Evolutionary conservation across 805 yeast species (phyloP).

Genomic region (Myxozyma vanderwaltii): DNA sequence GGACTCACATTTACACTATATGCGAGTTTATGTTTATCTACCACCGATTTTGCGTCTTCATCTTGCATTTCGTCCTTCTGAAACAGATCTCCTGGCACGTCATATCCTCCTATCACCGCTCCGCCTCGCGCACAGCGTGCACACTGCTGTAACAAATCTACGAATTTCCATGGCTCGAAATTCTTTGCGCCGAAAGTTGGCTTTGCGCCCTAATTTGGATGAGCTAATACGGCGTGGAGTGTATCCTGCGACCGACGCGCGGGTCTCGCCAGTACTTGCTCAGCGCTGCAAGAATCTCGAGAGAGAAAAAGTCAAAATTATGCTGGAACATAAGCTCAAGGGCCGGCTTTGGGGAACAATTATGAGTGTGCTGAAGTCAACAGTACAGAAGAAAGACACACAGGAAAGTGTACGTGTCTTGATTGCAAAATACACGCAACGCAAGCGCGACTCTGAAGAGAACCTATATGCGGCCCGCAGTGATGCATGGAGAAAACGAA

Average conservation of each 20-base stretch:
- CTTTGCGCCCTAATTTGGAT: constrained; percentile 34
- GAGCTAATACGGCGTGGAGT: constrained; percentile 39
- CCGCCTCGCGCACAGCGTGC: constrained; percentile 34
- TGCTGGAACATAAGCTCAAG: constrained; percentile 22
- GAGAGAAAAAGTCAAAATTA: constrained; percentile 36
- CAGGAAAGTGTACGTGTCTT: constrained; percentile 18
- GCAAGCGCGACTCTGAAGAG: background rate
- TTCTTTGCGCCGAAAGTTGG: constrained; percentile 35
- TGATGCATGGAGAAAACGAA: background rate
- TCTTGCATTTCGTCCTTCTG: constrained; percentile 34
- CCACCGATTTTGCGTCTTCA: constrained; percentile 33
- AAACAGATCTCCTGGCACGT: constrained; percentile 35
- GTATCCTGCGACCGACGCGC: constrained; percentile 32
- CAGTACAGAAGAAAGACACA: background rate
- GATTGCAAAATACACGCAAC: constrained; percentile 7
- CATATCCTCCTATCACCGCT: constrained; percentile 33
- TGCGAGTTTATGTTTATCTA: constrained; percentile 27
- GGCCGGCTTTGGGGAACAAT: constrained; percentile 8
- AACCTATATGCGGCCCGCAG: background rate
- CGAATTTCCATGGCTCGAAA: constrained; percentile 34
- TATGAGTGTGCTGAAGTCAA: background rate
- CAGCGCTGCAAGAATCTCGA: constrained; percentile 34
- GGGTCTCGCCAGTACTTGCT: constrained; percentile 30
- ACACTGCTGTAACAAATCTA: constrained; percentile 27
- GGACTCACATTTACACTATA: constrained; percentile 34